Conservation (phyloP, 73 alveolate genomes). For the Tetrahymena borealis region DNA sequence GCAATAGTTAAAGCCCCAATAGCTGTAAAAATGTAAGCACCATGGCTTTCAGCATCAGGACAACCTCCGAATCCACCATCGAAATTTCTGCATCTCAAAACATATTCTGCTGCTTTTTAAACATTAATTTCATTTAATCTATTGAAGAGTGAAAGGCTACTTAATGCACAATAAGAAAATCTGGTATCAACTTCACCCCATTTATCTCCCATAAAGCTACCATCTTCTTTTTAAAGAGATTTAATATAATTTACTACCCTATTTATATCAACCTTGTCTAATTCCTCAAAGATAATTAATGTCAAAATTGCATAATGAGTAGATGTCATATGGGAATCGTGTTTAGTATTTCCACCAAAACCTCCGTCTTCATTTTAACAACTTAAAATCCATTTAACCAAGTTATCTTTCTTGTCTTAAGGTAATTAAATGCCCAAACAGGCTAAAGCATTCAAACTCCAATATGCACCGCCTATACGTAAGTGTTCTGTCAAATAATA, state of each 20-base stretch:
- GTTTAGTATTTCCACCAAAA: slow-evolving; percentile 81
- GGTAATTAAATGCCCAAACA: slow-evolving; percentile 48
- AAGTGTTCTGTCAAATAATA: slow-evolving; percentile 81
- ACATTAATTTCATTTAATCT: slow-evolving; percentile 61
- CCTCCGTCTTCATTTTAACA: slow-evolving; percentile 85
- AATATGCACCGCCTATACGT: slow-evolving; percentile 83
- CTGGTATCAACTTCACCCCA: slow-evolving; percentile 85
- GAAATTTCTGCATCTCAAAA: slow-evolving; percentile 77
- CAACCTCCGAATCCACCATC: slow-evolving; percentile 94
- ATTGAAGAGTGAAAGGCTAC: slow-evolving; percentile 64
- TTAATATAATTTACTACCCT: slow-evolving; percentile 66
- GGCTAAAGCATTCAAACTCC: slow-evolving; percentile 79
- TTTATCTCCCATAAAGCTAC: slow-evolving; percentile 85
- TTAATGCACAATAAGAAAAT: slow-evolving; percentile 83
- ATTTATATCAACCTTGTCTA: slow-evolving; percentile 56
- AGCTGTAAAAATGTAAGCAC: slow-evolving; percentile 85
- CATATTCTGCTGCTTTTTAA: slow-evolving; percentile 73
- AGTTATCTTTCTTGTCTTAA: slow-evolving; percentile 50
- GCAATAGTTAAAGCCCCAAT: slow-evolving; percentile 83
- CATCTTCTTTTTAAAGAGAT: slow-evolving; percentile 76
- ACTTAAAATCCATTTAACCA: slow-evolving; percentile 52
- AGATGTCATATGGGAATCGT: slow-evolving; percentile 86
- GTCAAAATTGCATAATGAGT: slow-evolving; percentile 80
- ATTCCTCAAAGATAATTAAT: slow-evolving; percentile 57
- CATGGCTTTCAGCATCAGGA: slow-evolving; percentile 95